Conservation (phyloP, 495 filamentous ascomycete genomes). For the Lasiosphaeria miniovina region DNA sequence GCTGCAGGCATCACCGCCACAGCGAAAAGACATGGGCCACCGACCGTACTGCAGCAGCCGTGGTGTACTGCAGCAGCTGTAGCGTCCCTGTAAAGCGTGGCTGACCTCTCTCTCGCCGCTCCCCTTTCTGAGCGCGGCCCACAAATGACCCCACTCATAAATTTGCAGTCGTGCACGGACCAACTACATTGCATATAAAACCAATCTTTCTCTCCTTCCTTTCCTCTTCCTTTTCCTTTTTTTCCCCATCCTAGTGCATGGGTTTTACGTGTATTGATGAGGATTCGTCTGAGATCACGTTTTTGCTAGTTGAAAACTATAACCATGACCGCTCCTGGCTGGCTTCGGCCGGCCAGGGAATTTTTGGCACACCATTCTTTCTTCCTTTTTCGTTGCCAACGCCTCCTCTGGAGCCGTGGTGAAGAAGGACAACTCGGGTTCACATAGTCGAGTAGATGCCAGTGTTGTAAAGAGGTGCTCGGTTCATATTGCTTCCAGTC, state of each 20-base stretch:
- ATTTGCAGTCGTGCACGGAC: slow-evolving; percentile 20
- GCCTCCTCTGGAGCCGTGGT: slow-evolving; percentile 25
- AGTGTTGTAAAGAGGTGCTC: no score
- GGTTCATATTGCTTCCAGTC: no score
- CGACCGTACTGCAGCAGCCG: no score
- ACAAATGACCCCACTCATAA: no score
- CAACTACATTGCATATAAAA: slow-evolving; percentile 12
- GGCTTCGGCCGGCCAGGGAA: slow-evolving; percentile 29
- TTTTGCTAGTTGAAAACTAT: slow-evolving; percentile 58
- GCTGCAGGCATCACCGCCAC: no score
- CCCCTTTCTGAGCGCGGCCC: no score
- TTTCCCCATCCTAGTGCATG: slow-evolving; percentile 35
- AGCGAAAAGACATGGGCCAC: no score
- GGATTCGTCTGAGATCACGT: slow-evolving; percentile 51
- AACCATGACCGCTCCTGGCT: slow-evolving; percentile 39
- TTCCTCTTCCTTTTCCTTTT: slow-evolving; percentile 20
- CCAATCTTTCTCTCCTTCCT: not conserved
- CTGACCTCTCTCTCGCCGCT: no score
- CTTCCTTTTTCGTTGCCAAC: slow-evolving; percentile 28
- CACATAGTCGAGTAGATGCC: no score
- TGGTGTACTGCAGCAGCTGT: no score
- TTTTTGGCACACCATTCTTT: slow-evolving; percentile 26
- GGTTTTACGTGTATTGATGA: slow-evolving; percentile 50
- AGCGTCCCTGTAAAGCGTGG: no score
- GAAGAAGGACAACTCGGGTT: slow-evolving; percentile 18